These are phyloP conservation scores for Talaromyces rugulosus DNA, from an alignment of 2,329 filamentous ascomycete genomes.

Conservation along the genomic window DNA sequence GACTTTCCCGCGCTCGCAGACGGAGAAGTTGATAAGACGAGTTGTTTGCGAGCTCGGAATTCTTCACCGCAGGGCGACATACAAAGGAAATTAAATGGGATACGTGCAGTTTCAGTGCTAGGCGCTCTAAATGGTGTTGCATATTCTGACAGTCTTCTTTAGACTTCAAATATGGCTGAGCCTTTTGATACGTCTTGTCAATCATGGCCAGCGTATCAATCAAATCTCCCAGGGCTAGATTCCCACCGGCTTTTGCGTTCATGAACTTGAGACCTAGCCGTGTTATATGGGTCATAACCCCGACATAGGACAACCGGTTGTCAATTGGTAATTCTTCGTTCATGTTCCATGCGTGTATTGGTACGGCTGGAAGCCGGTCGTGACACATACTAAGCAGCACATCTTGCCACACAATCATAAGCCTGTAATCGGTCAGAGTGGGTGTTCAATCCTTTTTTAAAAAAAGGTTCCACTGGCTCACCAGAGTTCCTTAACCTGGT, in stretches of 20 bases:
- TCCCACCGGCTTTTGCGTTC: too few species aligned
- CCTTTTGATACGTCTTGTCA: too few species aligned
- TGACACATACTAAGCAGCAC: constrained; percentile 31
- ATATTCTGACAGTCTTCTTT: constrained; percentile 31
- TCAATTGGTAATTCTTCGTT: too few species aligned
- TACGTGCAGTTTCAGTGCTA: constrained; percentile 52
- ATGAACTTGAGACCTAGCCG: too few species aligned
- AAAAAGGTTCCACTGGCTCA: neutral
- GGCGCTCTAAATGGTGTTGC: constrained; percentile 51
- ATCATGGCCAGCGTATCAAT: too few species aligned
- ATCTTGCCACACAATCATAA: constrained; percentile 32
- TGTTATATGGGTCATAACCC: too few species aligned
- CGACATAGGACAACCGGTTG: too few species aligned
- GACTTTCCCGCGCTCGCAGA: constrained; percentile 20
- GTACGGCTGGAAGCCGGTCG: constrained; percentile 22
- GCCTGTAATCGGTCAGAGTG: constrained; percentile 19
- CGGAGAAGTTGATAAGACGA: constrained; percentile 16
- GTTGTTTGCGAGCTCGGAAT: constrained; percentile 8
- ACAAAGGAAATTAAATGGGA: constrained; percentile 55
- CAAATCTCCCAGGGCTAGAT: too few species aligned
- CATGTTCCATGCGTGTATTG: too few species aligned
- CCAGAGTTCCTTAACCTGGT: neutral
- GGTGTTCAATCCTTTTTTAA: constrained; percentile 7
- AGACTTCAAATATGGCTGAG: constrained; percentile 46
- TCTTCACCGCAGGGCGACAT: constrained; percentile 53